phyloP scores from a whole-genome alignment of 2,329 filamentous ascomycete genomes.

The Aureobasidium sp. region DNA sequence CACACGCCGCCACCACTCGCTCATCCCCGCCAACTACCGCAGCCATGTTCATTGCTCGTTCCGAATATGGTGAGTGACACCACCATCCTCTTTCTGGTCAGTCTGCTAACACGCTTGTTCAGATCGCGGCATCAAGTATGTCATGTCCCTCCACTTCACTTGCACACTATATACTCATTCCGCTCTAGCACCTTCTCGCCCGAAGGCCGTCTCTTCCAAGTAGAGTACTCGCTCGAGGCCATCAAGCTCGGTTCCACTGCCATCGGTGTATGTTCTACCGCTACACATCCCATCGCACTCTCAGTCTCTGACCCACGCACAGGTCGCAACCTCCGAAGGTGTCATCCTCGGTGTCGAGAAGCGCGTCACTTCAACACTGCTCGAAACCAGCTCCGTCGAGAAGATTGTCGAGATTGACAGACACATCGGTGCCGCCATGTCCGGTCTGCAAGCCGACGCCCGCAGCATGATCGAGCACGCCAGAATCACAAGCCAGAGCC shows the following conservation, averaged over 20 bases:
- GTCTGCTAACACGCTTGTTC: conserved; percentile 18
- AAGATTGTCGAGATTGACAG: conserved; percentile 99
- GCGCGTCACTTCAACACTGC: conserved; percentile 92
- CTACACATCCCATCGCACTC: background rate
- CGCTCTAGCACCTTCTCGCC: conserved; percentile 86
- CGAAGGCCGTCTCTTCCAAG: conserved; percentile 98
- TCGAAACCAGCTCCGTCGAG: conserved; percentile 95
- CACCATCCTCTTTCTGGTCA: background rate
- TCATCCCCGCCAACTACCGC: conserved; percentile 25
- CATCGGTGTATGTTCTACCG: conserved; percentile 62
- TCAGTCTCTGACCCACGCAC: background rate
- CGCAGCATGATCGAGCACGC: conserved; percentile 98
- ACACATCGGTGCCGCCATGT: conserved; percentile 99
- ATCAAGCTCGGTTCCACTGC: conserved; percentile 99
- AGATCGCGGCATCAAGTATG: conserved; percentile 97
- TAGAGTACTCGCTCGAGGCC: conserved; percentile 99
- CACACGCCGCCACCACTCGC: conserved; percentile 1
- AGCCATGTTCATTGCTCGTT: conserved; percentile 99
- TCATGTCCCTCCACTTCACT: conserved; percentile 43
- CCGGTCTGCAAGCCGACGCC: conserved; percentile 91
- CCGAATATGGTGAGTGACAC: conserved; percentile 82
- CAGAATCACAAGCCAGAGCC: conserved; percentile 92
- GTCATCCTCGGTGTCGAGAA: conserved; percentile 98
- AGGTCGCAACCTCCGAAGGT: conserved; percentile 85
- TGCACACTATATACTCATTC: conserved; percentile 21